These are phyloP conservation scores for Hanseniaspora vineae DNA, from an alignment of 805 yeast genomes.

Conservation along the genomic window DNA sequence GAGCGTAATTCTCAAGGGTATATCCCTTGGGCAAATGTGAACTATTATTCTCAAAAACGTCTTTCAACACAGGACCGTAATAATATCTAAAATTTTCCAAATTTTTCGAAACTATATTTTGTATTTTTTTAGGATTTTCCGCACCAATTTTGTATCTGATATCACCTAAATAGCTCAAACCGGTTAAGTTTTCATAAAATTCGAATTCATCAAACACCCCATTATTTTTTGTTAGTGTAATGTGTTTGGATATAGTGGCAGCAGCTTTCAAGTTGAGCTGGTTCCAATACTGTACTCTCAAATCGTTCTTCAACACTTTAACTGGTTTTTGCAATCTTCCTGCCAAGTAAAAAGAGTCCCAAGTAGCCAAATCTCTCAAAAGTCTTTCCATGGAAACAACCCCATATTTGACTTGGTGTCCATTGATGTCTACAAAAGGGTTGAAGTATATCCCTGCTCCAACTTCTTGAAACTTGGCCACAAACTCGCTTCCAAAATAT, in stretches of 20 bases:
- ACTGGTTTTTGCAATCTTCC: slow-evolving; percentile 95
- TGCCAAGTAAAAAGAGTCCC: slow-evolving; percentile 79
- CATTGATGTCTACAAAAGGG: slow-evolving; percentile 63
- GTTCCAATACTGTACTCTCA: slow-evolving; percentile 50
- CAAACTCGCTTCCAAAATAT: slow-evolving; percentile 43
- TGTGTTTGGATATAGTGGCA: slow-evolving; percentile 39
- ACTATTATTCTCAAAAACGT: slow-evolving; percentile 22
- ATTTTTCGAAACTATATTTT: slow-evolving; percentile 75
- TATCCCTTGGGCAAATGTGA: slow-evolving; percentile 28
- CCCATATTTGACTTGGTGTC: slow-evolving; percentile 69
- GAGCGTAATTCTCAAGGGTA: slow-evolving; percentile 24
- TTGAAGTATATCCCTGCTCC: slow-evolving; percentile 94
- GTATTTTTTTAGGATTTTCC: slow-evolving; percentile 81
- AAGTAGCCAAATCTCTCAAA: slow-evolving; percentile 58
- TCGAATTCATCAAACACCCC: slow-evolving; percentile 42
- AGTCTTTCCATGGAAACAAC: slow-evolving; percentile 54
- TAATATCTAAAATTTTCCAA: slow-evolving; percentile 51
- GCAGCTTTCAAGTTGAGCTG: slow-evolving; percentile 72
- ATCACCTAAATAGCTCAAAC: slow-evolving; percentile 81
- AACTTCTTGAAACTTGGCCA: slow-evolving; percentile 45
- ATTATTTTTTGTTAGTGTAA: slow-evolving; percentile 23
- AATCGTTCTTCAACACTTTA: slow-evolving; percentile 52
- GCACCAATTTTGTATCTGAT: slow-evolving; percentile 76
- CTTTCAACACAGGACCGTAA: slow-evolving; percentile 48
- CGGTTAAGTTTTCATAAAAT: slow-evolving; percentile 65